Conservation (phyloP, 2,329 filamentous ascomycete species). For the Pseudopithomyces chartarum region DNA sequence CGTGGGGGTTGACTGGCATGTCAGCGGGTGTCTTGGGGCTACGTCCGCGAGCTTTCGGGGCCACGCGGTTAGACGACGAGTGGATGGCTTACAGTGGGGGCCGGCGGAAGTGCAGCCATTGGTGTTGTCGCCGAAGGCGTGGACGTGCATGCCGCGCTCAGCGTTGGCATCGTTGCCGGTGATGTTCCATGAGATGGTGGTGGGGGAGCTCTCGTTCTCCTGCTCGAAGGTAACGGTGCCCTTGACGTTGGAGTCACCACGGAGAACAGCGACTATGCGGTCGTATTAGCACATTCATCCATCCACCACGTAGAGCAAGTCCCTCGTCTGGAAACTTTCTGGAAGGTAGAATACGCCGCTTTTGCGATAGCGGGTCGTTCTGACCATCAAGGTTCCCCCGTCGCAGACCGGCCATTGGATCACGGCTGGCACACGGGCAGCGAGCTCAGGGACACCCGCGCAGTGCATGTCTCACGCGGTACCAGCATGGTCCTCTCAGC, state of each 20-base stretch:
- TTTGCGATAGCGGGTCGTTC: slow-evolving; percentile 8
- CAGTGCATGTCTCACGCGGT: slow-evolving; percentile 1
- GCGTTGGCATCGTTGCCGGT: slow-evolving; percentile 91
- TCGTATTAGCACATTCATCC: slow-evolving; percentile 4
- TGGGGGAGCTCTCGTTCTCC: slow-evolving; percentile 77
- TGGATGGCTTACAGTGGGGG: slow-evolving; percentile 91
- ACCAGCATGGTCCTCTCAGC: slow-evolving; percentile 31
- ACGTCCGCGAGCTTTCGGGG: background rate
- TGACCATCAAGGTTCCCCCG: slow-evolving; percentile 38
- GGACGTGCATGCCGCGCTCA: slow-evolving; percentile 97
- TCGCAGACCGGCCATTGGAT: slow-evolving; percentile 28
- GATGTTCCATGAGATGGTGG: slow-evolving; percentile 91
- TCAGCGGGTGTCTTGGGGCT: slow-evolving; percentile 20
- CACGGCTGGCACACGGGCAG: background rate
- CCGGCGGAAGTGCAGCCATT: slow-evolving; percentile 99
- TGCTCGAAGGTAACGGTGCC: slow-evolving; percentile 97
- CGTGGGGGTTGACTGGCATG: slow-evolving; percentile 83
- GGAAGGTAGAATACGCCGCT: background rate
- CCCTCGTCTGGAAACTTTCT: background rate
- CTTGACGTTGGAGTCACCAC: slow-evolving; percentile 94
- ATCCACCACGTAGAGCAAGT: background rate
- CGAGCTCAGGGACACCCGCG: slow-evolving; percentile 6
- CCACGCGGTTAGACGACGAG: background rate
- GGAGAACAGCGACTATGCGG: slow-evolving; percentile 83
- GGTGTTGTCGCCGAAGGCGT: slow-evolving; percentile 99